These are phyloP conservation scores for Pulveroboletus sp. DNA, from an alignment of 768 basidiomycete species.

Conservation along the genomic window DNA sequence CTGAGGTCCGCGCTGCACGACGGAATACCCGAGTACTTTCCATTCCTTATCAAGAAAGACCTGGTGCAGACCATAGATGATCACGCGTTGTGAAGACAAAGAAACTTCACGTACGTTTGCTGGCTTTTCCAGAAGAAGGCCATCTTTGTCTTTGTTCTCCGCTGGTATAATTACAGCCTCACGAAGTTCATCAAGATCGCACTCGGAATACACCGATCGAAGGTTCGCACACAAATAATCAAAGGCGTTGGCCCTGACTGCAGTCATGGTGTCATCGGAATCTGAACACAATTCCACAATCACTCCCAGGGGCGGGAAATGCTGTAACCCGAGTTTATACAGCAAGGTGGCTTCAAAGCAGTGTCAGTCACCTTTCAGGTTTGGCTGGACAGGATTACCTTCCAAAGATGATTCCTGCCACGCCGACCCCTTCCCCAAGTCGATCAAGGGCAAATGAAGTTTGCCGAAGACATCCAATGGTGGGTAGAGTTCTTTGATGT, in stretches of 20 bases:
- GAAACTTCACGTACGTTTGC: neutral
- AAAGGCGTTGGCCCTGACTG: constrained; percentile 54
- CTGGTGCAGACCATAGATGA: neutral
- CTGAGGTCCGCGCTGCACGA: constrained; percentile 48
- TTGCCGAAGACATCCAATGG: constrained; percentile 63
- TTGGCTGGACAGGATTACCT: neutral
- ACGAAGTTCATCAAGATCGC: constrained; percentile 50
- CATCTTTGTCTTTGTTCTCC: neutral
- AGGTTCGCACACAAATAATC: constrained; percentile 63
- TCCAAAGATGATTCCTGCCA: constrained; percentile 43
- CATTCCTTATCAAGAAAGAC: constrained; percentile 22
- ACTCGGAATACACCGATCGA: neutral
- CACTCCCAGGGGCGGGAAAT: constrained; percentile 51
- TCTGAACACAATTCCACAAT: constrained; percentile 66
- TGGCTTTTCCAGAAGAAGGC: neutral
- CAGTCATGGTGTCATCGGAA: too few species aligned
- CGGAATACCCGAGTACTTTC: constrained; percentile 64
- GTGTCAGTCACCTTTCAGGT: neutral
- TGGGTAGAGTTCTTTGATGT: constrained; percentile 76
- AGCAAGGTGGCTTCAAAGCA: neutral
- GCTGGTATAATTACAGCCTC: neutral
- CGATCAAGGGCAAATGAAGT: constrained; percentile 72
- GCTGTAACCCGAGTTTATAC: neutral
- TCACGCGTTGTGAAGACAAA: too few species aligned
- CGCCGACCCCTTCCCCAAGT: constrained; percentile 69